A percentile compares a stretch with the other conserved stretches of the same genome.
Evolutionary conservation across 495 filamentous ascomycete species (phyloP).

Genomic region (Neurospora sp.): DNA sequence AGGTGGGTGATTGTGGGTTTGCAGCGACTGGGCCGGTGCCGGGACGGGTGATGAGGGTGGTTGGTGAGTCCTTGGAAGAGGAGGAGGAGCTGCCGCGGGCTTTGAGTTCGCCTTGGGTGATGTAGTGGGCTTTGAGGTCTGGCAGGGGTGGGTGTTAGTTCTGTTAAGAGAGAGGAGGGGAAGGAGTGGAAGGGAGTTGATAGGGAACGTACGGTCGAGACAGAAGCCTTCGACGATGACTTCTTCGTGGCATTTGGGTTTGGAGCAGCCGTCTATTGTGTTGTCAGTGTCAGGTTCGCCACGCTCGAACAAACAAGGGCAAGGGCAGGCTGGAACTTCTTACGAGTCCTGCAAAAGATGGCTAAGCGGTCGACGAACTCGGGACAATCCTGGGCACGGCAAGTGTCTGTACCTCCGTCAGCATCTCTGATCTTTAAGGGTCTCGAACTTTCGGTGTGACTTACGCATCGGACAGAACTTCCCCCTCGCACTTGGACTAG

Average conservation of each 20-base stretch:
- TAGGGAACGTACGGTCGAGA: constrained; percentile 8
- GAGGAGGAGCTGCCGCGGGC: neutral
- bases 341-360: constrained; percentile 14
- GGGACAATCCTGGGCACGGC: constrained; percentile 9
- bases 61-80: neutral
- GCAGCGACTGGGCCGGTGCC: neutral
- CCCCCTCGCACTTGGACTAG: neutral
- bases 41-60: neutral
- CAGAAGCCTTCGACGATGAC: constrained; percentile 14
- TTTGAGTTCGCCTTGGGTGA: constrained; percentile 11
- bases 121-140: constrained; percentile 20
- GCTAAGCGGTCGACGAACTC: constrained; percentile 8
- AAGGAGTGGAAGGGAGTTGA: too few species aligned
- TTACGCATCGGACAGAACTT: constrained; percentile 16
- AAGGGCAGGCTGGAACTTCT: too few species aligned
- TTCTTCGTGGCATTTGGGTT: constrained; percentile 9
- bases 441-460: neutral
- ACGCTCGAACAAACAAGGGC: too few species aligned
- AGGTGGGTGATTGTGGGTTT: neutral
- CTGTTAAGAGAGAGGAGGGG: too few species aligned
- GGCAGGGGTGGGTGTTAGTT: too few species aligned
- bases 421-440: neutral
- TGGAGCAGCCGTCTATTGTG: constrained; percentile 10
- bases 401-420: constrained; percentile 10
- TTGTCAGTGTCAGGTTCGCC: neutral